Conservation (phyloP, 495 filamentous ascomycete genomes). For the Trypethelium eluteriae region DNA sequence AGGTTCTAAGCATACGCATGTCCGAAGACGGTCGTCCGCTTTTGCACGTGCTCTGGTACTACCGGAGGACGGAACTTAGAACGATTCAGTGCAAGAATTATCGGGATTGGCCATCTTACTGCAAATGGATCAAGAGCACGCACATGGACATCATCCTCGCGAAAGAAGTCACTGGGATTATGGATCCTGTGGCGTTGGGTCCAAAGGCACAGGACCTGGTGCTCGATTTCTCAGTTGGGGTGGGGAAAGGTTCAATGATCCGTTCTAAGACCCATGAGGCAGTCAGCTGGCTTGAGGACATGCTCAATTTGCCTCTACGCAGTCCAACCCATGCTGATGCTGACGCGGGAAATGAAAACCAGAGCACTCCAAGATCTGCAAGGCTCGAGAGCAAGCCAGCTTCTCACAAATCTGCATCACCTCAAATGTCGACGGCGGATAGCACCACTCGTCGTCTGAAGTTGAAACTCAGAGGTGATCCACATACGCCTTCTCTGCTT, state of each 20-base stretch:
- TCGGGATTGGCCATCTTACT: not conserved
- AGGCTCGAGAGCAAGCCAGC: not conserved
- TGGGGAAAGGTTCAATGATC: not conserved
- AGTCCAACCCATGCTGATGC: not conserved
- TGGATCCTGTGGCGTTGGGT: not conserved
- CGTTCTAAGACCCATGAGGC: not conserved
- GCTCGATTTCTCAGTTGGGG: not conserved
- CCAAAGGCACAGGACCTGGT: not conserved
- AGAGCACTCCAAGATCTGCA: no score
- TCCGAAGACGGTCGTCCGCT: not conserved
- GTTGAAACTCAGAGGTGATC: not conserved
- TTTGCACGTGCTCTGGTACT: conserved; percentile 6
- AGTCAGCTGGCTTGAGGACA: conserved; percentile 3
- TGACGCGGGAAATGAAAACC: not conserved
- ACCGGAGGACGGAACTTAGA: not conserved
- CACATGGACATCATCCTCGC: not conserved
- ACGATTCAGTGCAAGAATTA: not conserved
- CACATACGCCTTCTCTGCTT: no score
- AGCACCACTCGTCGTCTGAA: not conserved
- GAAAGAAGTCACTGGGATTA: not conserved
- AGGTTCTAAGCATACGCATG: not conserved
- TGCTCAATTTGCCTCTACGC: not conserved
- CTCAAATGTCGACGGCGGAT: not conserved
- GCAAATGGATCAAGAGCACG: conserved; percentile 2
- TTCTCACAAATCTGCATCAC: not conserved